Percentiles rank a stretch among this genome's conserved stretches.
Conservation (phyloP, 805 yeast species). For the Metschnikowia noctiluminum region DNA sequence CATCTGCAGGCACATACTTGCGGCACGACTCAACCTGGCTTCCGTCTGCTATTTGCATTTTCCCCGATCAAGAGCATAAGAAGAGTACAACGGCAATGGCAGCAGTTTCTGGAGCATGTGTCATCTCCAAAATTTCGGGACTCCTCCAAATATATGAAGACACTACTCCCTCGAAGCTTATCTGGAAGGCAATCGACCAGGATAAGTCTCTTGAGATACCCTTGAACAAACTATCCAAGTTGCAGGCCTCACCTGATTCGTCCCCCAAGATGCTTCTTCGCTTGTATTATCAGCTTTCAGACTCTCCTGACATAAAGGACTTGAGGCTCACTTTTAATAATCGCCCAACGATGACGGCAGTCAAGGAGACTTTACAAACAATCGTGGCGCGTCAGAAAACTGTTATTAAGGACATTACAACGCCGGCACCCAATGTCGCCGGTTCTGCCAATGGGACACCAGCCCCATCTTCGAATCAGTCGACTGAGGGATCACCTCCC, state of each 20-base stretch:
- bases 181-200: constrained; percentile 58
- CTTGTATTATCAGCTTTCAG: constrained; percentile 45
- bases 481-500: constrained; percentile 21
- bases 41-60: too few relatives aligned
- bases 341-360: constrained; percentile 71
- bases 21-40: background rate
- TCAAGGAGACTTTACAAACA: constrained; percentile 64
- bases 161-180: constrained; percentile 49
- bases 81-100: constrained; percentile 11
- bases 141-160: constrained; percentile 56
- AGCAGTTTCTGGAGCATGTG: constrained; percentile 49
- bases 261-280: constrained; percentile 66
- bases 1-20: background rate
- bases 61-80: background rate
- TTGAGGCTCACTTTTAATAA: constrained; percentile 60
- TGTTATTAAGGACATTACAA: constrained; percentile 37
- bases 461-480: constrained; percentile 22
- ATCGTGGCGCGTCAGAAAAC: constrained; percentile 65
- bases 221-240: constrained; percentile 33
- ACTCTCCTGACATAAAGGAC: constrained; percentile 28
- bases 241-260: constrained; percentile 69
- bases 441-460: constrained; percentile 11
- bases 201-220: constrained; percentile 33
- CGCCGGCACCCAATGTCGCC: constrained; percentile 4
- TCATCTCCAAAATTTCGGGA: constrained; percentile 53